Evolutionary conservation across 352 stramenopile genomes (phyloP).

Genomic region (Thalassiosira mediterranea): DNA sequence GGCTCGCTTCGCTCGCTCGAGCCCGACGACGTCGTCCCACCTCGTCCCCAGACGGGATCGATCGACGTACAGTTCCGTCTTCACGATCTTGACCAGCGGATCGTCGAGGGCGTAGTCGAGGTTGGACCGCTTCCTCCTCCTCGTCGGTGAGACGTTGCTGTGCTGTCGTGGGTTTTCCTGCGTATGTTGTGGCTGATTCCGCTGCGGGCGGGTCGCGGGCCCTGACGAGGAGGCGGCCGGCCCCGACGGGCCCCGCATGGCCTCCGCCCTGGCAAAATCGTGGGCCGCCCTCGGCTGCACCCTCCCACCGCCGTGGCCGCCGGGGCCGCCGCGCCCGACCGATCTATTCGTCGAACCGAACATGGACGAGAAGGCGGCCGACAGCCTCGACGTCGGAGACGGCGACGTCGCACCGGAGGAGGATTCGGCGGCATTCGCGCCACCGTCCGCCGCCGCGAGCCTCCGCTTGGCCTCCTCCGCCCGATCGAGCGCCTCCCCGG

Average conservation of each 20-base stretch:
- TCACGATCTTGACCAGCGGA: slow-evolving; percentile 57
- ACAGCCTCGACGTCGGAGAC: not conserved
- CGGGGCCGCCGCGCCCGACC: too few relatives aligned
- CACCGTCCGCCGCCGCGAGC: not conserved
- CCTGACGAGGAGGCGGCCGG: too few relatives aligned
- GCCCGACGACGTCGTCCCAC: slow-evolving; percentile 84
- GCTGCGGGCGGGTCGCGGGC: too few relatives aligned
- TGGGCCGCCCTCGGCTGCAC: not conserved
- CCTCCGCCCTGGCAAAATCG: slow-evolving; percentile 1
- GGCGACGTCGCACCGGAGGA: too few relatives aligned
- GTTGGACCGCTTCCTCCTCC: slow-evolving; percentile 5
- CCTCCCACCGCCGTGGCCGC: not conserved
- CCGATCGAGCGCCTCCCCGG: slow-evolving; percentile 1
- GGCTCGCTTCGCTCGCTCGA: slow-evolving; percentile 95
- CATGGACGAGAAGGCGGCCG: not conserved
- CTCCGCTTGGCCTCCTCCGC: slow-evolving; percentile 28
- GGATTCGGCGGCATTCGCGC: not conserved
- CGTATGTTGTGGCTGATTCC: too few relatives aligned
- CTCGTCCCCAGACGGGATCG: slow-evolving; percentile 49
- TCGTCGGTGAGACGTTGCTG: not conserved
- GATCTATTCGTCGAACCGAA: not conserved
- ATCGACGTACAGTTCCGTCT: slow-evolving; percentile 69
- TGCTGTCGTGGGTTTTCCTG: too few relatives aligned
- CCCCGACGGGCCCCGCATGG: not conserved
- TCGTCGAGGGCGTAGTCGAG: slow-evolving; percentile 18